Evolutionary conservation across 306 rosid species (phyloP), one percentile per base, ranked within the genome.

Genomic region (Neltuma alba): DNA sequence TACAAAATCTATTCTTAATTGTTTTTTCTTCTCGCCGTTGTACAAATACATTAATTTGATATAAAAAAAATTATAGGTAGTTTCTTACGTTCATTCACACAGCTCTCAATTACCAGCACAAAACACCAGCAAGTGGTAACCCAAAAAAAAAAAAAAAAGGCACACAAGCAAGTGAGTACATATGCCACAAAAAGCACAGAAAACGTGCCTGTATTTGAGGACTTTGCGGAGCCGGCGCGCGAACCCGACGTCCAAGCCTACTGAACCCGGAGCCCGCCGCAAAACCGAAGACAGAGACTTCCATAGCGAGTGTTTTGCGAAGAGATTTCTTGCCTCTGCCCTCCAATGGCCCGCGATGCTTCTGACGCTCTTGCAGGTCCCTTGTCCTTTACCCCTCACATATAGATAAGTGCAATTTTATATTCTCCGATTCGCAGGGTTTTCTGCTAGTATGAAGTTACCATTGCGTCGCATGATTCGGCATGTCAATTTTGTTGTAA

Each of bases 291-390:
- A 27, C 37, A 70, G 25, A 70, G 58, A 18, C 31, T 20, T 50
- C 31, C 10, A 50, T 33, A 25, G 13, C 15, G n/a, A 52, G 44
- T 57, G 60, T 54, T 57, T 69, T 27, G 27, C 11, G 16, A 55
- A 25, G 58, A 11, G n/a, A 68, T 18, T 20, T 21, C 21, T 16
- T 16, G n/a, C 50, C 45, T 20, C 23, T 30, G 11, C 31, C 40
- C 0, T 47, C 9, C 72, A 27, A 94, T 94, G 98, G 97, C 97
- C 34, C 45, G 89, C 57, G 91, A 91, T 81, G 97, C 98, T 83
- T 91, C 98, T 42, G 87, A 82, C 77, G 98, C 98, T 42, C 98
- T 94, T 33, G 93, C 97, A 87, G 98, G 97, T 78, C 52, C 28
- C 47, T 14, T 36, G 23, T 74, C 68, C 37, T 30, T 60, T 5